Conservation (phyloP, 2,329 filamentous ascomycete species). For the Trichoderma guizhouense region DNA sequence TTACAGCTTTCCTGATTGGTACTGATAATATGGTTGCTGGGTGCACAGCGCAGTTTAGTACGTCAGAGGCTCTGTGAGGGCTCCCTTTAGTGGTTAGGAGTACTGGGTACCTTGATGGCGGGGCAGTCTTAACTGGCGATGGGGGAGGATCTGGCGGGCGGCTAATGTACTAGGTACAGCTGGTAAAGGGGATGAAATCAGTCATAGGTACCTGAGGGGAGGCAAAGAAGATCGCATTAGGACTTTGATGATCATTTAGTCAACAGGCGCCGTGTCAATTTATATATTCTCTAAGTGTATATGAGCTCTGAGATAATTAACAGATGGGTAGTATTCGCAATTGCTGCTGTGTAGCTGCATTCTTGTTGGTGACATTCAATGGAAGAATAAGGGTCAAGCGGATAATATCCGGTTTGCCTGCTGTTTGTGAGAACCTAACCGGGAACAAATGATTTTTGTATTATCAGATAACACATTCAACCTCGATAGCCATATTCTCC, state of each 20-base stretch:
- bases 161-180: background rate
- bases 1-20: constrained; percentile 33
- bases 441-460: background rate
- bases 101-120: background rate
- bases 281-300: background rate
- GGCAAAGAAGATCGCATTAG: background rate
- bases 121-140: background rate
- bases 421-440: background rate
- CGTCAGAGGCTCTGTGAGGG: constrained; percentile 17
- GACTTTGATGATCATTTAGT: background rate
- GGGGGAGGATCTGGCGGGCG: background rate
- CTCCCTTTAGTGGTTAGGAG: background rate
- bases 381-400: background rate
- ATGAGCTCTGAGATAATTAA: background rate
- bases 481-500: background rate
- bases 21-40: constrained; percentile 26
- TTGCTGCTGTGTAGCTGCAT: background rate
- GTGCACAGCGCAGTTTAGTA: background rate
- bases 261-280: background rate
- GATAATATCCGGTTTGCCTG: background rate
- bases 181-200: background rate
- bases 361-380: background rate
- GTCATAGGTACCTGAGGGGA: background rate
- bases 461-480: background rate
- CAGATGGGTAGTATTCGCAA: background rate